Conservation (phyloP, 78 protist species). For the Guillardia theta region DNA sequence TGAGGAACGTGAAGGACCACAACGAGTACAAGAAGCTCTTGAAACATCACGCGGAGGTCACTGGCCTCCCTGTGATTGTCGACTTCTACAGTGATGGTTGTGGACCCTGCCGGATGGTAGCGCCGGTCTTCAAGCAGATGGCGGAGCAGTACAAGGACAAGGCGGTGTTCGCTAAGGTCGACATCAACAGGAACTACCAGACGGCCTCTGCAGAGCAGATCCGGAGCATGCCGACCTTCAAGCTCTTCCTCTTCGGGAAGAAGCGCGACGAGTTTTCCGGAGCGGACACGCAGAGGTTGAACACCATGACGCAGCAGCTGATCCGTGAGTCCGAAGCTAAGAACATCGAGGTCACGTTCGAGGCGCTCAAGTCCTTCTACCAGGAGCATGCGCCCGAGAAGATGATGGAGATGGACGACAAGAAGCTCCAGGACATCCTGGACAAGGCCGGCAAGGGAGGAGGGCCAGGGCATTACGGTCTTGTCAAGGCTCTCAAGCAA, state of each 20-base stretch:
- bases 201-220: neutral
- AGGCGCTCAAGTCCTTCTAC: conserved; percentile 24
- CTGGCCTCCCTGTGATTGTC: neutral
- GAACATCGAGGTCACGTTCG: conserved; percentile 33
- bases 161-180: conserved; percentile 23
- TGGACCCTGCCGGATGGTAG: conserved; percentile 41
- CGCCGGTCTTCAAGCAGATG: conserved; percentile 38
- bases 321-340: neutral
- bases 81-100: conserved; percentile 27
- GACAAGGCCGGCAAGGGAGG: neutral
- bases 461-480: neutral
- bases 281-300: neutral
- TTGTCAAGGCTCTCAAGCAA: conserved; percentile 24
- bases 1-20: neutral
- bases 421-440: neutral
- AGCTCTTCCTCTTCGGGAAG: conserved; percentile 35
- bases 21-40: neutral
- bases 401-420: conserved; percentile 18
- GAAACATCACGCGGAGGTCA: neutral
- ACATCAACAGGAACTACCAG: neutral
- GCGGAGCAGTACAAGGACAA: neutral
- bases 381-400: neutral
- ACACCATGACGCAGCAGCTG: neutral
- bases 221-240: conserved; percentile 43
- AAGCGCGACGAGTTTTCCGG: conserved; percentile 34